Percentiles rank a stretch among this genome's conserved stretches.
Evolutionary conservation across 2,329 filamentous ascomycete genomes (phyloP).

Genomic region (Coniella lustricola): DNA sequence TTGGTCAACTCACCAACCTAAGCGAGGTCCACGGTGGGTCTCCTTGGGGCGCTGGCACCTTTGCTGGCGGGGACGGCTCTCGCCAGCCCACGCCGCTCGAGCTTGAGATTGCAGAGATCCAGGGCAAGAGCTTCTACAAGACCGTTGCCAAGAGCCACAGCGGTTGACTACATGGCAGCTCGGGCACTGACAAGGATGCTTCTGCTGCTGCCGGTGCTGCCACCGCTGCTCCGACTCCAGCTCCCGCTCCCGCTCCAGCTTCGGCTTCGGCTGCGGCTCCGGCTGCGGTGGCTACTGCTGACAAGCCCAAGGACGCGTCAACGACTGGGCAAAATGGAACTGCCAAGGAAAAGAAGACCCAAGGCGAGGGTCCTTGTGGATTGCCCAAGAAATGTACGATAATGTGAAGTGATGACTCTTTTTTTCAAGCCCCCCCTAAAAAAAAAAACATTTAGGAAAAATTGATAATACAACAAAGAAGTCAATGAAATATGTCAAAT

Average conservation of each 20-base stretch:
- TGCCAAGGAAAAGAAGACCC: conserved; percentile 19
- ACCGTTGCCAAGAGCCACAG: conserved; percentile 59
- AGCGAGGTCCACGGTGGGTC: conserved; percentile 77
- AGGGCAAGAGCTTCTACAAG: conserved; percentile 82
- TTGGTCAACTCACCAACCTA: conserved; percentile 62
- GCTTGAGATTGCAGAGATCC: conserved; percentile 69
- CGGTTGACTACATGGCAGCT: conserved; percentile 69
- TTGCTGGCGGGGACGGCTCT: conserved; percentile 70
- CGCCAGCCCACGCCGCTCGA: conserved; percentile 72
- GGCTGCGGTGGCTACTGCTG: conserved; percentile 16
- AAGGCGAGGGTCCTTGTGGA: conserved; percentile 66
- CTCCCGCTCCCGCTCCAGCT: no score
- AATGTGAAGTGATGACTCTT: conserved; percentile 34
- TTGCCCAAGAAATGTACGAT: conserved; percentile 69
- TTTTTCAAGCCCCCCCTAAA: no score
- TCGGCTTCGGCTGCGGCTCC: conserved; percentile 20
- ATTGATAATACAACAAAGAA: background rate
- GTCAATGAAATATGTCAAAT: no score
- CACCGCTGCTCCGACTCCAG: no score
- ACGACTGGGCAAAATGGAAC: conserved; percentile 17
- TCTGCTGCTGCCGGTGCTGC: no score
- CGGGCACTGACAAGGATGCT: conserved; percentile 16
- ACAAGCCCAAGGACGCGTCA: conserved; percentile 12
- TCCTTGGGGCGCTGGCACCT: conserved; percentile 92
- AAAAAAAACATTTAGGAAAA: background rate